Evolutionary conservation across 2,329 filamentous ascomycete species (phyloP).

Genomic region (Pyrenochaeta sp.): DNA sequence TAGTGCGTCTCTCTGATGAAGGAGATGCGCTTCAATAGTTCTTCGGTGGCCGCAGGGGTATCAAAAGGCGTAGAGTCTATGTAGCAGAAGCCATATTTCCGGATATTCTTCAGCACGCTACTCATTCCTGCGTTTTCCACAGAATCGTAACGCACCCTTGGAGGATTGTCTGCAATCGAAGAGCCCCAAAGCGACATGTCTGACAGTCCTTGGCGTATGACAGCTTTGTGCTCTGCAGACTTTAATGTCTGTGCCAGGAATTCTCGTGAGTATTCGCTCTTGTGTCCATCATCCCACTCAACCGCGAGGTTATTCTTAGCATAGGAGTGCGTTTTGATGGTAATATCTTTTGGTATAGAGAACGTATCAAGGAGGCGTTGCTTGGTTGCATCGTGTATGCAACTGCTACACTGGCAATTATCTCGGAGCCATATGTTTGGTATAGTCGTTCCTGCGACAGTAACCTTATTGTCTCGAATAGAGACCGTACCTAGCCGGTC

Average conservation of each 20-base stretch:
- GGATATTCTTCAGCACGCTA: conserved; percentile 69
- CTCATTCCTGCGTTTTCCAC: conserved; percentile 48
- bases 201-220: conserved; percentile 35
- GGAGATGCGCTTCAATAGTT: conserved; percentile 80
- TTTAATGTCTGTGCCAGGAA: conserved; percentile 60
- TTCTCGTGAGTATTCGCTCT: conserved; percentile 71
- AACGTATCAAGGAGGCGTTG: conserved; percentile 76
- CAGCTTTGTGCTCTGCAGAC: conserved; percentile 51
- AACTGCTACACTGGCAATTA: conserved; percentile 74
- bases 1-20: conserved; percentile 94
- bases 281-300: conserved; percentile 67
- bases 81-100: conserved; percentile 77
- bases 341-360: conserved; percentile 49
- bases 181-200: conserved; percentile 52
- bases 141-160: conserved; percentile 52
- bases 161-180: conserved; percentile 53
- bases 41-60: conserved; percentile 67
- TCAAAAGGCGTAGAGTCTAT: conserved; percentile 70
- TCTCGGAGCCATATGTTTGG: conserved; percentile 61
- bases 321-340: conserved; percentile 26
- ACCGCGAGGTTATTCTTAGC: conserved; percentile 22
- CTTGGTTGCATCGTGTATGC: conserved; percentile 74
- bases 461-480: conserved; percentile 8
- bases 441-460: conserved; percentile 1
- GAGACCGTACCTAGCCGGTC: background rate